A percentile compares a stretch with the other conserved stretches of the same genome.
These are phyloP conservation scores for Cyclospora cayetanensis DNA, from an alignment of 169 alveolate genomes.

Conservation along the genomic window DNA sequence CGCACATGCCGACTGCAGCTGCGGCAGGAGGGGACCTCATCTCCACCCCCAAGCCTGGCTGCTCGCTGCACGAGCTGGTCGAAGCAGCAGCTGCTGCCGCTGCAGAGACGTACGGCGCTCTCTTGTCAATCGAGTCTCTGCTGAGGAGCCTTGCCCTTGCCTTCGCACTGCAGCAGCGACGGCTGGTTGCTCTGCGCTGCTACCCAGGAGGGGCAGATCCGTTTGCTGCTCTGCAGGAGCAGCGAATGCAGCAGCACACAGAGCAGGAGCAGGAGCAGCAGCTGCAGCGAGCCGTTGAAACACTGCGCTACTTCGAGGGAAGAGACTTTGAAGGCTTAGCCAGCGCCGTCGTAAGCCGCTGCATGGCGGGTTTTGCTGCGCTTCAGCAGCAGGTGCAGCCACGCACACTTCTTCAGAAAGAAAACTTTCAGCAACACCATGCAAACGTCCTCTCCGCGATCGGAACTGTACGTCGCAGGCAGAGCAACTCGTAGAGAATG, in stretches of 20 bases:
- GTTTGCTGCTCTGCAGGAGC: slow-evolving; percentile 31
- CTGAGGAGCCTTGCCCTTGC: slow-evolving; percentile 31
- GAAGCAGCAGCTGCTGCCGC: slow-evolving; percentile 54
- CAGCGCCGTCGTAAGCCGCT: slow-evolving; percentile 29
- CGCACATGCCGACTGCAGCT: background rate
- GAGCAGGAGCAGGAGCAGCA: slow-evolving; percentile 32
- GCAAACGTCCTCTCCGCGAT: background rate
- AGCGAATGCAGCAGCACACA: slow-evolving; percentile 1
- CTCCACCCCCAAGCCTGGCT: background rate
- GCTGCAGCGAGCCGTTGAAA: slow-evolving; percentile 33
- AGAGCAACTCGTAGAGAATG: too few species aligned
- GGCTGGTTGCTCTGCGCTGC: background rate
- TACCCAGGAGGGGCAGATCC: background rate
- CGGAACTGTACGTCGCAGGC: background rate
- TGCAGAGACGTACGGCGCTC: slow-evolving; percentile 27
- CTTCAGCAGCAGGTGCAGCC: slow-evolving; percentile 64
- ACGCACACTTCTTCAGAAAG: slow-evolving; percentile 42
- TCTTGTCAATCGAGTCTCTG: slow-evolving; percentile 7
- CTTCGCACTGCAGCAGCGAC: slow-evolving; percentile 31
- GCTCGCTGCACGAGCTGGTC: slow-evolving; percentile 6
- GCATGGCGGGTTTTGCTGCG: slow-evolving; percentile 42
- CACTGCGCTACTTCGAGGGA: slow-evolving; percentile 5
- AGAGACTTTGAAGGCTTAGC: slow-evolving; percentile 43
- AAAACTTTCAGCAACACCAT: slow-evolving; percentile 30
- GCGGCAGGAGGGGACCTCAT: background rate